Base-by-base conservation (phyloP, 106 monocot genomes). In the Dendrobium catenatum region DNA sequence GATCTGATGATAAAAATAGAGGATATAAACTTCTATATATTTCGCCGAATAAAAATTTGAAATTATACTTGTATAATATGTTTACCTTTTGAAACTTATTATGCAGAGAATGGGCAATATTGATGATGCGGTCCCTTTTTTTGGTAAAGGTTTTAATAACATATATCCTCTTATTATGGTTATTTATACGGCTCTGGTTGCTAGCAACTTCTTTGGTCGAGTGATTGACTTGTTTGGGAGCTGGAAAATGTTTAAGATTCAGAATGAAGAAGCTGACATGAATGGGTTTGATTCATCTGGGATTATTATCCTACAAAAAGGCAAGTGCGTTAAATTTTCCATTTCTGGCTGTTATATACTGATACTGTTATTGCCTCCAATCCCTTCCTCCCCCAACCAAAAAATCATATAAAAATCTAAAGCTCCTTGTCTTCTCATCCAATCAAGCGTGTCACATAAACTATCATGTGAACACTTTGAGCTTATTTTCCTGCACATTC, bases 211-310 rank as follows among this genome's bases (percentile, higher is more conserved):
- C 82, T 92, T 92, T 75, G 89, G 86, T 82, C 92, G 94, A 82
- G 64, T 95, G 42, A 86, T 92, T 56, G 89, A 88, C 16, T 92
- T 85, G 80, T 87, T 98, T 76, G 97, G 89, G 78, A 92, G 83
- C 78, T 98, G 92, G 90, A 98, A 93, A 85, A 85, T 84, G 84
- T 89, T 98, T 78, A 90, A 72, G 41, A 84, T 98, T 58, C 90
- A 91, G 82, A 87, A 81, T 61, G 94, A 94, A 75, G 89, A 85
- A 75, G 89, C 89, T 9, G 89, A 94, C 86, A 84, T 91, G 77
- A 85, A 91, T 89, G 97, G 97, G 4, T 91, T 92, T 81, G 92
- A 98, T 89, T 88, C 97, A n/a, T 98, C 97, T 42, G 97, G 97
- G 33, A 78, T 94, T 70, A 91, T 98, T 72, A 98, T 98, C 70